Conservation (phyloP, 371 early-diverging fungal genomes). For the Basidiobolus meristosporus region DNA sequence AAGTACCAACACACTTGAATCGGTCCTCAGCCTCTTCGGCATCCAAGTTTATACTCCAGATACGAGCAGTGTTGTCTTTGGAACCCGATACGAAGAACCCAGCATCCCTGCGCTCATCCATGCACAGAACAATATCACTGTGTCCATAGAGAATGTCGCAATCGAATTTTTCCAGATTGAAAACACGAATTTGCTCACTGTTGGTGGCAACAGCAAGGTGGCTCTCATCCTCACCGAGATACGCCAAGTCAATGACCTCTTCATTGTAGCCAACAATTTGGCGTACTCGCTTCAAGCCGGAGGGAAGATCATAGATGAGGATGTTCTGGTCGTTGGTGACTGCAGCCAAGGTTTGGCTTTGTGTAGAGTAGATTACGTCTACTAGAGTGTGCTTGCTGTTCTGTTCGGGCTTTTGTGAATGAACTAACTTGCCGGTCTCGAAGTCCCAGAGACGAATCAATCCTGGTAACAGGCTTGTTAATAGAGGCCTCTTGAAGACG, state of each 20-base stretch:
- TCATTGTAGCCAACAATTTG: slow-evolving; percentile 92
- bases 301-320: slow-evolving; percentile 39
- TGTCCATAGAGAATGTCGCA: slow-evolving; percentile 80
- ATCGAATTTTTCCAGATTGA: slow-evolving; percentile 55
- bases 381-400: slow-evolving; percentile 44
- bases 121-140: slow-evolving; percentile 62
- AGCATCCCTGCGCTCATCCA: slow-evolving; percentile 48
- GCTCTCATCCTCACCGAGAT: slow-evolving; percentile 44
- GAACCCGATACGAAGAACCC: slow-evolving; percentile 60
- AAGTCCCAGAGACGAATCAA: slow-evolving; percentile 55
- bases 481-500: neutral
- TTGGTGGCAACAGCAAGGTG: slow-evolving; percentile 82
- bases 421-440: slow-evolving; percentile 29
- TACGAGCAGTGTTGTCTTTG: slow-evolving; percentile 68
- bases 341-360: slow-evolving; percentile 8
- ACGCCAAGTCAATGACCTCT: slow-evolving; percentile 73
- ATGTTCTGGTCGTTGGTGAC: slow-evolving; percentile 84
- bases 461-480: slow-evolving; percentile 9
- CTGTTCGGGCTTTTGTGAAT: slow-evolving; percentile 28
- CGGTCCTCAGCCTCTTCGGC: slow-evolving; percentile 19
- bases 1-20: slow-evolving; percentile 40
- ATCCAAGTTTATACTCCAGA: slow-evolving; percentile 45
- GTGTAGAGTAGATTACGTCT: slow-evolving; percentile 27
- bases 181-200: slow-evolving; percentile 74
- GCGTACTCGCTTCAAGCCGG: slow-evolving; percentile 30